Conservation (phyloP, 176 grass and related monocot species). For the Cenchrus fungigraminus region DNA sequence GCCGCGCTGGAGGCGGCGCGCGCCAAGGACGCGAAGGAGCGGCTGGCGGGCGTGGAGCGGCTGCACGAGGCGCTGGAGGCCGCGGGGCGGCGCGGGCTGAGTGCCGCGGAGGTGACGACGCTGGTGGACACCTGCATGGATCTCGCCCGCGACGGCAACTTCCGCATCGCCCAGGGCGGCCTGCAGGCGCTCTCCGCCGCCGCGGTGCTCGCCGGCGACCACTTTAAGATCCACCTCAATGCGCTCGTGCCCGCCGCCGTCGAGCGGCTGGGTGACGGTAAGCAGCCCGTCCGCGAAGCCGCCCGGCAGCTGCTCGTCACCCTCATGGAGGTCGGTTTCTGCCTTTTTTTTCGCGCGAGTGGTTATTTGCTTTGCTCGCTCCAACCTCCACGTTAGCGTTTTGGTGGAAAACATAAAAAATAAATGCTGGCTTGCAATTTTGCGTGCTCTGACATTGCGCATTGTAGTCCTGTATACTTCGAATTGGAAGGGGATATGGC, state of each 20-base stretch:
- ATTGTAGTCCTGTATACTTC: not conserved
- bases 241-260: conserved; percentile 71
- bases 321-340: conserved; percentile 74
- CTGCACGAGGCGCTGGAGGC: conserved; percentile 79
- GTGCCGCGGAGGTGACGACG: conserved; percentile 57
- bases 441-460: not conserved
- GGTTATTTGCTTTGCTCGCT: conserved; percentile 19
- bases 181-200: conserved; percentile 78
- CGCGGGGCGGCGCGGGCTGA: conserved; percentile 56
- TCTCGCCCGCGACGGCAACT: conserved; percentile 76
- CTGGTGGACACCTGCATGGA: conserved; percentile 78
- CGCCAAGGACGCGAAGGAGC: conserved; percentile 76
- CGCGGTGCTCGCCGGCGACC: conserved; percentile 84
- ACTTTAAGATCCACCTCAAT: conserved; percentile 89
- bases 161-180: conserved; percentile 73
- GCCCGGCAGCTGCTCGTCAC: conserved; percentile 75
- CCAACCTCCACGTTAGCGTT: not conserved
- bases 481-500: not conserved
- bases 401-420: not conserved
- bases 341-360: not conserved
- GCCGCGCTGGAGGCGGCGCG: conserved; percentile 83
- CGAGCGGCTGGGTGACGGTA: conserved; percentile 80
- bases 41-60: conserved; percentile 80
- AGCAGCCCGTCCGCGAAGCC: conserved; percentile 84
- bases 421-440: not conserved